phyloP scores from a whole-genome alignment of 2,329 filamentous ascomycete genomes.

The Periconia sp. region DNA sequence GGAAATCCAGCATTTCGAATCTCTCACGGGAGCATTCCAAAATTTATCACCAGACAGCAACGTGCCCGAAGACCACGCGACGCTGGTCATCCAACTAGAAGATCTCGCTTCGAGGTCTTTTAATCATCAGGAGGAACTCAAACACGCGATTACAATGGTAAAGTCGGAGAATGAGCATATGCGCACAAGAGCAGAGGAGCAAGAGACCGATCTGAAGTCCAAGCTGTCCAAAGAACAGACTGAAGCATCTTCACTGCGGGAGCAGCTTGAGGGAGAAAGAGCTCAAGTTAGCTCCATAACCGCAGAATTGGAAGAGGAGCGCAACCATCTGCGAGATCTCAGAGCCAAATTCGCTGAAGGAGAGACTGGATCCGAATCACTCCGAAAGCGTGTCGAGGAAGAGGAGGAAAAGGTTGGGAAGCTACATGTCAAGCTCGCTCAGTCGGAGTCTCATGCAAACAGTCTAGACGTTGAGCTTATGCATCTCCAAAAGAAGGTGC shows the following conservation, averaged over 20 bases:
- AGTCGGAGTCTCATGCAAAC: constrained; percentile 76
- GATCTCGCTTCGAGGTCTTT: constrained; percentile 50
- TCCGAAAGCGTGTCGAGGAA: constrained; percentile 76
- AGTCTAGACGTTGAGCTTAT: constrained; percentile 78
- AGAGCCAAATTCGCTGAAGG: constrained; percentile 78
- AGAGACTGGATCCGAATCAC: constrained; percentile 79
- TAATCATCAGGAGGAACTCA: constrained; percentile 52
- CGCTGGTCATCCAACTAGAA: constrained; percentile 52
- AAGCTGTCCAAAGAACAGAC: constrained; percentile 47
- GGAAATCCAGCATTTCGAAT: constrained; percentile 33
- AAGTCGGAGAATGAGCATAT: constrained; percentile 54
- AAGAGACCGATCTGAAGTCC: constrained; percentile 44
- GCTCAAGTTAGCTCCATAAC: constrained; percentile 54
- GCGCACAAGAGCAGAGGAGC: constrained; percentile 47
- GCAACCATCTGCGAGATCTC: constrained; percentile 71
- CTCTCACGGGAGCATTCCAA: constrained; percentile 42
- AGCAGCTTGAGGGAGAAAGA: constrained; percentile 55
- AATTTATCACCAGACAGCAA: constrained; percentile 44
- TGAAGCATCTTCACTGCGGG: constrained; percentile 42
- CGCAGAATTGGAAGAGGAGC: constrained; percentile 67
- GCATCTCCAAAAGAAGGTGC: constrained; percentile 69
- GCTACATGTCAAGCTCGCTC: constrained; percentile 73
- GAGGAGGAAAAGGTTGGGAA: constrained; percentile 74
- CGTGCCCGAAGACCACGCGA: constrained; percentile 45
- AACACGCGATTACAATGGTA: constrained; percentile 54